Evolutionary conservation across 768 basidiomycete species (phyloP).

Genomic region (Lentinula sp.): DNA sequence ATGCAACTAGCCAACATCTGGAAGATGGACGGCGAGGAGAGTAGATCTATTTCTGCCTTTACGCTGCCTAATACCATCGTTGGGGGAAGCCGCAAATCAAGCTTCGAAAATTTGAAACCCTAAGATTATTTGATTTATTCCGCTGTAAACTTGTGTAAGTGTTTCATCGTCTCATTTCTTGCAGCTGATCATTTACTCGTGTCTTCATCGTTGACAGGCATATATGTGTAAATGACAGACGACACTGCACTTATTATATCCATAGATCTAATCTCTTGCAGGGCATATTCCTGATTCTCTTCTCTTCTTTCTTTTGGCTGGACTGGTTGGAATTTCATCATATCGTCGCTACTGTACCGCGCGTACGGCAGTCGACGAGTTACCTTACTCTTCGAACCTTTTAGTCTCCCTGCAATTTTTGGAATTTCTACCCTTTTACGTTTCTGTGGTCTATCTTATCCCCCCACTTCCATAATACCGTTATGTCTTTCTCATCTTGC

Average conservation of each 20-base stretch:
- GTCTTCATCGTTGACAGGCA: not conserved
- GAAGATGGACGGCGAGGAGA: constrained; percentile 70
- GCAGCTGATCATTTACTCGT: too few species aligned
- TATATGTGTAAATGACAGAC: not conserved
- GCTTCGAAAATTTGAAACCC: constrained; percentile 24
- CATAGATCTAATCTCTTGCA: constrained; percentile 1
- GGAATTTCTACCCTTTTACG: not conserved
- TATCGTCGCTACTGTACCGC: not conserved
- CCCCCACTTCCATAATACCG: not conserved
- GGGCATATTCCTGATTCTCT: not conserved
- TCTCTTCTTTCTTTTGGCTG: not conserved
- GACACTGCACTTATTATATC: constrained; percentile 1
- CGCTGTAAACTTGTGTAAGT: constrained; percentile 4
- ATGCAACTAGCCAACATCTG: constrained; percentile 52
- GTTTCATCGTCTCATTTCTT: not conserved
- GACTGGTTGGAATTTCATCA: constrained; percentile 6
- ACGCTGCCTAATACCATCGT: constrained; percentile 35
- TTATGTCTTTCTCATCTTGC: not conserved
- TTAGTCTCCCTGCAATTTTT: constrained; percentile 1
- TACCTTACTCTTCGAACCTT: constrained; percentile 1
- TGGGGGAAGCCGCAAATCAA: constrained; percentile 31
- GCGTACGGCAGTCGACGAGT: not conserved
- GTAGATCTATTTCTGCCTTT: constrained; percentile 45
- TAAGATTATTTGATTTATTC: not conserved
- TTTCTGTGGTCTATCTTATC: not conserved